phyloP scores from a whole-genome alignment of 2,329 filamentous ascomycete genomes.

The Spiromastix sp. region DNA sequence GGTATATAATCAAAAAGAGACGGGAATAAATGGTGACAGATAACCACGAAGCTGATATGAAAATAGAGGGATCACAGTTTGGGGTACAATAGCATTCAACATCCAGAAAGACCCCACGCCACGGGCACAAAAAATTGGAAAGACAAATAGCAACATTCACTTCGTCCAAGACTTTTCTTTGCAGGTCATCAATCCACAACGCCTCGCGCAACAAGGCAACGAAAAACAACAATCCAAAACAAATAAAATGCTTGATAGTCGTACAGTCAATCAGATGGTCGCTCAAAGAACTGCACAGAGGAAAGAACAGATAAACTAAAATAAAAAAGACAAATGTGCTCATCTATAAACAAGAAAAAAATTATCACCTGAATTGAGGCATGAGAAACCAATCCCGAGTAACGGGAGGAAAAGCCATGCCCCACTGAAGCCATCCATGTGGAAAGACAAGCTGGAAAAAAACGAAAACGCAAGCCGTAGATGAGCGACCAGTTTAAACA shows the following conservation, averaged over 20 bases:
- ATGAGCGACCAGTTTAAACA: neutral
- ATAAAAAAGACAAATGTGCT: neutral
- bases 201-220: too few species aligned
- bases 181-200: too few species aligned
- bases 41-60: too few species aligned
- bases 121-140: too few species aligned
- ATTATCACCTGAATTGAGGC: slow-evolving; percentile 15
- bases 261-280: neutral
- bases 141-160: too few species aligned
- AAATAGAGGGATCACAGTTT: too few species aligned
- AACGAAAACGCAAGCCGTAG: neutral
- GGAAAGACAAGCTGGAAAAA: neutral
- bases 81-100: too few species aligned
- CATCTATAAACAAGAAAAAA: slow-evolving; percentile 3
- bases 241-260: neutral
- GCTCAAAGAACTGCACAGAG: neutral
- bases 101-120: too few species aligned
- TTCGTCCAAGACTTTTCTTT: too few species aligned
- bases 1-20: too few species aligned
- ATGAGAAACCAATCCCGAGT: slow-evolving; percentile 33
- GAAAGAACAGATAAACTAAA: slow-evolving; percentile 3
- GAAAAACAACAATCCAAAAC: neutral
- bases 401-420: slow-evolving; percentile 36
- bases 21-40: too few species aligned
- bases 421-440: slow-evolving; percentile 25